These are phyloP conservation scores for Geranomyces michiganensis DNA, from an alignment of 192 early-diverging fungal species.

Conservation along the genomic window DNA sequence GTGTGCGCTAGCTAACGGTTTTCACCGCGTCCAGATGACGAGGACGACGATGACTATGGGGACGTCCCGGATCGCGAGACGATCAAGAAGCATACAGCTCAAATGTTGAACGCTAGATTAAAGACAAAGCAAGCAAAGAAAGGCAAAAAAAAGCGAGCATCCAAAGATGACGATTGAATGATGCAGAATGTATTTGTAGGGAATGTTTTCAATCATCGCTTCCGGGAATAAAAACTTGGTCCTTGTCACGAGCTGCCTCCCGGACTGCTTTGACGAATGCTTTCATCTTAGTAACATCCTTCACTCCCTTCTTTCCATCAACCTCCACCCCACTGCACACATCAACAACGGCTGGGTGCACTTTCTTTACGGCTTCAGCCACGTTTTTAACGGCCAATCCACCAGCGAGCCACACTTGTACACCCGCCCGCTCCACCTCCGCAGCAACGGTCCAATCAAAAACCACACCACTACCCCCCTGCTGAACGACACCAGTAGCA, in stretches of 20 bases:
- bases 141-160: slow-evolving; percentile 62
- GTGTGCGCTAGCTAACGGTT: no score
- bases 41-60: slow-evolving; percentile 59
- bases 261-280: slow-evolving; percentile 13
- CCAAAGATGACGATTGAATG: slow-evolving; percentile 43
- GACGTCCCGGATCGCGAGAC: slow-evolving; percentile 64
- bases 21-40: slow-evolving; percentile 41
- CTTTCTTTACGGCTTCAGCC: slow-evolving; percentile 64
- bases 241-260: neutral
- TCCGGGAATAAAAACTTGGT: no score
- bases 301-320: slow-evolving; percentile 58
- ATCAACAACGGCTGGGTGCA: slow-evolving; percentile 85
- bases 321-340: slow-evolving; percentile 92
- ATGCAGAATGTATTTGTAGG: no score
- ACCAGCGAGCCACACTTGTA: slow-evolving; percentile 88
- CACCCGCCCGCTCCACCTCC: slow-evolving; percentile 45
- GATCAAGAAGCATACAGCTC: slow-evolving; percentile 65
- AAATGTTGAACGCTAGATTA: slow-evolving; percentile 60
- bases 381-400: slow-evolving; percentile 88
- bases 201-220: no score
- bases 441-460: slow-evolving; percentile 89
- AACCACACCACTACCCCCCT: slow-evolving; percentile 78
- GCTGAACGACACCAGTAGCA: slow-evolving; percentile 27
- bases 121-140: slow-evolving; percentile 64
- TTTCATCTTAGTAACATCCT: slow-evolving; percentile 48